A percentile compares a stretch with the other conserved stretches of the same genome.
Evolutionary conservation across 345 rosid species (phyloP).

Genomic region (Trapa bicornis): DNA sequence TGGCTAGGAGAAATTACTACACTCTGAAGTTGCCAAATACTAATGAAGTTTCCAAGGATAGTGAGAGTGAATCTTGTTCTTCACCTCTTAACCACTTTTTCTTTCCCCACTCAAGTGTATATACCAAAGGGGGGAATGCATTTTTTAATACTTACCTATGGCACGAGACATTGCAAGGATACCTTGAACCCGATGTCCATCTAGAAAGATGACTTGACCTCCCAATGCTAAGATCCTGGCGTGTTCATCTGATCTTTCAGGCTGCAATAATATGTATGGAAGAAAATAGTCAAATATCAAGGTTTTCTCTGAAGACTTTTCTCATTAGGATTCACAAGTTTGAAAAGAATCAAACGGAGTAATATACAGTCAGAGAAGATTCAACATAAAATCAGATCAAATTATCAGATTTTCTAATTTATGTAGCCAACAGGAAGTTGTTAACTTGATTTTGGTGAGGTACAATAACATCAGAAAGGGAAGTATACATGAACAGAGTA

Average conservation of each 20-base stretch:
- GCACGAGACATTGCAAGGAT: conserved; percentile 87
- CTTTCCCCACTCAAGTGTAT: background rate
- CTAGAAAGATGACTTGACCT: conserved; percentile 39
- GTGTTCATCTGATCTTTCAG: conserved; percentile 65
- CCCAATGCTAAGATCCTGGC: conserved; percentile 63
- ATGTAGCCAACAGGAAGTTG: background rate
- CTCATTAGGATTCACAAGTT: background rate
- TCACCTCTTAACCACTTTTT: background rate
- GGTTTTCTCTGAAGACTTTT: background rate
- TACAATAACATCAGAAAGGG: background rate
- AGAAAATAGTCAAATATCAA: background rate
- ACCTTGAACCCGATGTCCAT: conserved; percentile 74
- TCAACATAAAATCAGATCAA: background rate
- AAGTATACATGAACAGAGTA: background rate
- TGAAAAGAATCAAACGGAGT: background rate
- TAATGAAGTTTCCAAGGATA: too few relatives aligned
- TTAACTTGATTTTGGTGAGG: background rate
- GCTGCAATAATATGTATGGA: conserved; percentile 28
- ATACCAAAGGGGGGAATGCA: background rate
- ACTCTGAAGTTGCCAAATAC: too few relatives aligned
- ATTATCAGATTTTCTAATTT: background rate
- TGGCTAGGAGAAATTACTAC: too few relatives aligned
- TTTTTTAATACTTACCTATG: conserved; percentile 32
- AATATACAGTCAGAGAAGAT: background rate
- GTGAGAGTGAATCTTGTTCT: background rate